phyloP scores from a whole-genome alignment of 192 early-diverging fungal species.

The Dissophora globulifera region DNA sequence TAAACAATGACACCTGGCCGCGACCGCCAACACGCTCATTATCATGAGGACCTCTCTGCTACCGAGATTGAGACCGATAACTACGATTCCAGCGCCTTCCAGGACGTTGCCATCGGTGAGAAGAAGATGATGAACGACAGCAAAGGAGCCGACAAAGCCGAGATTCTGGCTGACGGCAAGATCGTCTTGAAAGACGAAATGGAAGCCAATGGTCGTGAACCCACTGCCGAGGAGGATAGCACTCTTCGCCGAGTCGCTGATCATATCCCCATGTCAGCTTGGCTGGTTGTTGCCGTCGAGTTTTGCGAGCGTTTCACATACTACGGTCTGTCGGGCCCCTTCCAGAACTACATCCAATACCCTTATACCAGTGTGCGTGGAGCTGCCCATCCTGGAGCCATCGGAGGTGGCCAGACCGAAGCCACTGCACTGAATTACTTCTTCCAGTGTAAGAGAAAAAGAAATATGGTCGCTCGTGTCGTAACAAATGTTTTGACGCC shows the following conservation, averaged over 20 bases:
- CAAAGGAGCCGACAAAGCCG: not conserved
- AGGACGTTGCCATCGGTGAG: no score
- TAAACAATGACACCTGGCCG: no score
- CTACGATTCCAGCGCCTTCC: no score
- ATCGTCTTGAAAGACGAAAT: not conserved
- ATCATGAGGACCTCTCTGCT: not conserved
- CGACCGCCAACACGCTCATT: no score
- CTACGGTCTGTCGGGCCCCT: conserved; percentile 67
- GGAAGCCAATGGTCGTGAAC: conserved; percentile 19
- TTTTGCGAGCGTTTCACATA: conserved; percentile 74
- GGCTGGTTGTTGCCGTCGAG: conserved; percentile 66
- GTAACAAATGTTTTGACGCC: no score
- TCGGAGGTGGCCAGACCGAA: conserved; percentile 61
- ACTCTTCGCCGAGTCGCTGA: conserved; percentile 68
- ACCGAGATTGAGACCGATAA: conserved; percentile 31
- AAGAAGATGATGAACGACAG: conserved; percentile 13
- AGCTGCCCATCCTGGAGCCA: conserved; percentile 57
- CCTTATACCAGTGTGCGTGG: conserved; percentile 50
- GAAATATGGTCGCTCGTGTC: not conserved
- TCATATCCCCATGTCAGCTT: conserved; percentile 62
- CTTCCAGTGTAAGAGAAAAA: conserved; percentile 57
- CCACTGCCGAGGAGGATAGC: conserved; percentile 68
- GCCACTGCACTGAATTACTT: conserved; percentile 68
- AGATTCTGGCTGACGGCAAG: no score
- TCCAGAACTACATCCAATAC: conserved; percentile 68